phyloP scores from a whole-genome alignment of 2,329 filamentous ascomycete genomes.

The Aureobasidium mangrovei region DNA sequence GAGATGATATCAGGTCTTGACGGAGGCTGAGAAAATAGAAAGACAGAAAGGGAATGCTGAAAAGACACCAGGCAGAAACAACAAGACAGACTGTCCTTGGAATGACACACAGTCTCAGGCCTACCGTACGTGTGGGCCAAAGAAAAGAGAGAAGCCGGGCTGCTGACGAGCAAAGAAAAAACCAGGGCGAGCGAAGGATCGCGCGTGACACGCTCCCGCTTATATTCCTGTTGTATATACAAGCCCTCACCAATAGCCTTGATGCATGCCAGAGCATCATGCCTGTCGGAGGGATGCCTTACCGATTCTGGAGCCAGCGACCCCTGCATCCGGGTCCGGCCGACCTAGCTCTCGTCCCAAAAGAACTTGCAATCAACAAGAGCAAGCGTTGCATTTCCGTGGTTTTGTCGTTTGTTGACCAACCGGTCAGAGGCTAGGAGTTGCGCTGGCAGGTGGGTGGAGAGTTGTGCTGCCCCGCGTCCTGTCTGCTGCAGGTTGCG shows the following conservation, averaged over 20 bases:
- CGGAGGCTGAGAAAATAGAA: background rate
- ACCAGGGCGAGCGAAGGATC: constrained; percentile 11
- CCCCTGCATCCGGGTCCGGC: too few relatives aligned
- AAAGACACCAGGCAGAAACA: background rate
- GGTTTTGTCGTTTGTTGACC: too few relatives aligned
- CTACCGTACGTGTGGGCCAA: background rate
- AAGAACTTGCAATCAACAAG: too few relatives aligned
- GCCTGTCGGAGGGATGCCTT: background rate
- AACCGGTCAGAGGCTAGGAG: too few relatives aligned
- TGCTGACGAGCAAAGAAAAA: constrained; percentile 7
- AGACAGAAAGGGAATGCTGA: background rate
- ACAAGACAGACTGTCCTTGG: background rate
- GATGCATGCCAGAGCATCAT: constrained; percentile 4
- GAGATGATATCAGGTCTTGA: background rate
- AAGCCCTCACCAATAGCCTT: constrained; percentile 2
- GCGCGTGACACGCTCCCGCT: constrained; percentile 4
- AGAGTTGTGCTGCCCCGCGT: background rate
- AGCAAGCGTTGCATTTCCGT: too few relatives aligned
- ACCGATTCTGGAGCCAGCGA: too few relatives aligned
- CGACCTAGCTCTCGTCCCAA: too few relatives aligned
- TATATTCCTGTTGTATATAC: constrained; percentile 9
- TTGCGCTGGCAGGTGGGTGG: too few relatives aligned
- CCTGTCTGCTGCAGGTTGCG: constrained; percentile 4
- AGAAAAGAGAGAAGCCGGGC: constrained; percentile 5
- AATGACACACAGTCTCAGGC: constrained; percentile 10